A percentile compares a stretch with the other conserved stretches of the same genome.
These are phyloP conservation scores for Begonia fuchsioides DNA, from an alignment of 306 rosid species.

Conservation along the genomic window DNA sequence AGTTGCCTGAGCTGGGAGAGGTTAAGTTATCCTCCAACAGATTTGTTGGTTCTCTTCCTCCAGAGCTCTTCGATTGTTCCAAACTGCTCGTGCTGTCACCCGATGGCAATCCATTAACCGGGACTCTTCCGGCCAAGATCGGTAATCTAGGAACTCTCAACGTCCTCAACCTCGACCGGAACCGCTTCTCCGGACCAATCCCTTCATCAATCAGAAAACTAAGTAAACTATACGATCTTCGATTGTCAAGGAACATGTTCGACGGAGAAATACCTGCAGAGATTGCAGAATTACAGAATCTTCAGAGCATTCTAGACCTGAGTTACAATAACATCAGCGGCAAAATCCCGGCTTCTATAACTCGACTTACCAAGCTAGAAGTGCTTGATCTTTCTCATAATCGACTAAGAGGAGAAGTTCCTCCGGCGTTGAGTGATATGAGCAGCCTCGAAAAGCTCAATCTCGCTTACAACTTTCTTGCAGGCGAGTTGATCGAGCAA, in stretches of 20 bases:
- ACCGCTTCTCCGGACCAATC: conserved; percentile 47
- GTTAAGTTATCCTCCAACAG: conserved; percentile 59
- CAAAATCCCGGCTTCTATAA: conserved; percentile 48
- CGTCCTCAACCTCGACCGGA: conserved; percentile 50
- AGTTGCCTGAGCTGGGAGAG: conserved; percentile 61
- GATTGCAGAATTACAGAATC: conserved; percentile 71
- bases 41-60: conserved; percentile 54
- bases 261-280: conserved; percentile 59
- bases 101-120: conserved; percentile 48
- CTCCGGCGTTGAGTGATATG: conserved; percentile 58
- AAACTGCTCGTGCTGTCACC: conserved; percentile 59
- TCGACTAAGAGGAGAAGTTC: conserved; percentile 66
- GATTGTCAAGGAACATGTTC: conserved; percentile 42
- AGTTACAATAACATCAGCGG: conserved; percentile 73
- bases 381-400: conserved; percentile 83
- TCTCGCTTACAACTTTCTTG: conserved; percentile 62
- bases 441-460: conserved; percentile 81
- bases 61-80: conserved; percentile 54
- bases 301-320: conserved; percentile 71
- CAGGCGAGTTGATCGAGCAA: conserved; percentile 46
- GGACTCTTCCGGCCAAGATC: conserved; percentile 52
- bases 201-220: conserved; percentile 49
- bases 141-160: conserved; percentile 52
- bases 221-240: conserved; percentile 60
- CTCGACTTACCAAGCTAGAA: conserved; percentile 48